Base-by-base conservation (phyloP, 768 basidiomycete genomes). In the Xanthoconium purpureum region DNA sequence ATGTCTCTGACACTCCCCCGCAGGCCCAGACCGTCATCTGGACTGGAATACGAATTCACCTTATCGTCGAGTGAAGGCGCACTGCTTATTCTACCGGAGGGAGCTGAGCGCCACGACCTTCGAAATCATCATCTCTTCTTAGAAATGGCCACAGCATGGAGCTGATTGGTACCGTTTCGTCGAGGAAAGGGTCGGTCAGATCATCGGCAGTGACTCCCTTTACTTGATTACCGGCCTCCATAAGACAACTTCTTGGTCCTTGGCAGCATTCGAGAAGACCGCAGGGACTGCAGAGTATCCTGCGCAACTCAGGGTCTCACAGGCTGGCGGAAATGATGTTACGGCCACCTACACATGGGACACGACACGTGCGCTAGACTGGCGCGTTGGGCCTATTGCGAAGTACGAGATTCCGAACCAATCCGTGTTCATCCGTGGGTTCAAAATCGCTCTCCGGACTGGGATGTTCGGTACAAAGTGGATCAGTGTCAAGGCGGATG, bases 21-120 rank as follows among this genome's bases (percentile, higher is more conserved):
- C n/a, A 50, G 48, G 1, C 20, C 33, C 9, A 29, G 7, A 43
- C 4, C 24, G 4, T 24, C 24, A 14, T 17, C 29, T 13, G 36
- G 14, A 3, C n/a, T 51, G 3, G 42, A n/a, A 3, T 62, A 59
- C 10, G 50, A 55, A 11, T 60, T 66, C 12, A 20, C 24, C 24
- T 32, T 65, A 4, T 55, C 64, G 1, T 58, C 63, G 1, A 38
- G 24, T 3, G 69, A 65, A 57, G 74, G 70, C 0, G 71, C 75
- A 9, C 51, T 73, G 6, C 60, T 75, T 6, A 54, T 68, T n/a
- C 63, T 75, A 24, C 73, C 73, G 0, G 63, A 71, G 33, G 75
- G 71, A 1, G 68, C 71, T 0, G 32, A 37, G 12, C 58, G 59
- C 5, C 35, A 54, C 14, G 62, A 68, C 14, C 64, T 72, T n/a